A percentile compares a stretch with the other conserved stretches of the same genome.
phyloP scores from a whole-genome alignment of 306 rosid species.

The Corylus americana region DNA sequence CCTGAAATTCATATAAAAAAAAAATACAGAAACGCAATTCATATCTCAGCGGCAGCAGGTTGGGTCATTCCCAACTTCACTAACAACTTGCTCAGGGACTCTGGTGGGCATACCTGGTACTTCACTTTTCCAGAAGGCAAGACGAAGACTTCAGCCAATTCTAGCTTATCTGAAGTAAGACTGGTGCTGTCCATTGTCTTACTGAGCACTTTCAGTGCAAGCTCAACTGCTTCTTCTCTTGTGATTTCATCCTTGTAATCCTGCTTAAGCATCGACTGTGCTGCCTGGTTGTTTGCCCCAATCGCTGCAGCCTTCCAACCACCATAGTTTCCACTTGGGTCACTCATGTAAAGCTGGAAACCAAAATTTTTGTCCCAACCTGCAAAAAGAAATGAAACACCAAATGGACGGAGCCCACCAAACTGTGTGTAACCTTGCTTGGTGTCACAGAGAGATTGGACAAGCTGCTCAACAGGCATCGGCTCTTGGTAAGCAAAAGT shows the following conservation, averaged over 20 bases:
- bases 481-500: not conserved
- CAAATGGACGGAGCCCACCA: slow-evolving; percentile 4
- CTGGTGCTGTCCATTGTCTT: slow-evolving; percentile 1
- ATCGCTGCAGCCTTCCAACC: slow-evolving; percentile 7
- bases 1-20: not conserved
- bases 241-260: slow-evolving; percentile 4
- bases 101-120: slow-evolving; percentile 1
- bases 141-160: not conserved
- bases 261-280: slow-evolving; percentile 2
- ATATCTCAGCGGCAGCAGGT: not conserved
- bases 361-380: slow-evolving; percentile 1
- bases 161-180: slow-evolving; percentile 1
- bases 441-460: not conserved
- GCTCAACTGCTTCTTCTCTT: slow-evolving; percentile 5
- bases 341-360: slow-evolving; percentile 7
- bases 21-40: not conserved
- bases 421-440: slow-evolving; percentile 1
- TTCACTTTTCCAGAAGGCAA: not conserved
- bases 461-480: not conserved
- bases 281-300: slow-evolving; percentile 3
- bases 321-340: slow-evolving; percentile 7
- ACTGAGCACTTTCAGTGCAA: not conserved
- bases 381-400: slow-evolving; percentile 2
- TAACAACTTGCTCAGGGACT: not conserved
- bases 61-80: slow-evolving; percentile 3